phyloP scores from a whole-genome alignment of 208 protist genomes.

The Kentomonas sorsogonicus region DNA sequence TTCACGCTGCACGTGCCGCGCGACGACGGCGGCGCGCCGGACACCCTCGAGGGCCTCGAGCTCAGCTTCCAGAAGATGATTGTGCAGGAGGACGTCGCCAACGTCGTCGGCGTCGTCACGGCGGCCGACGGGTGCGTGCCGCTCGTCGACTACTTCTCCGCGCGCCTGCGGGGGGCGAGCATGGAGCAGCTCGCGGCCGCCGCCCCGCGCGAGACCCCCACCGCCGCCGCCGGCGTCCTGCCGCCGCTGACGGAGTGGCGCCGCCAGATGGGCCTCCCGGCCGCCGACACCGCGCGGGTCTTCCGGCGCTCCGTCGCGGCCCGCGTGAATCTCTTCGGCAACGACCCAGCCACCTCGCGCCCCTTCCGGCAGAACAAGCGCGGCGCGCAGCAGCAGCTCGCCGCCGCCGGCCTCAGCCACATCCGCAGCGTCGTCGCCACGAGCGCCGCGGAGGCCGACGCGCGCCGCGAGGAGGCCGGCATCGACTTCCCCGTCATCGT shows the following conservation, averaged over 20 bases:
- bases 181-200: slow-evolving; percentile 19
- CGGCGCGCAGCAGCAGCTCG: slow-evolving; percentile 44
- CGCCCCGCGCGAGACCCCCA: too few species aligned
- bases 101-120: slow-evolving; percentile 61
- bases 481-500: slow-evolving; percentile 74
- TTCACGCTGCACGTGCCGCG: too few species aligned
- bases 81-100: slow-evolving; percentile 33
- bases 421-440: slow-evolving; percentile 50
- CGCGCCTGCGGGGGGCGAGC: slow-evolving; percentile 23
- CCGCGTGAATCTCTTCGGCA: slow-evolving; percentile 57
- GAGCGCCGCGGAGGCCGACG: slow-evolving; percentile 21
- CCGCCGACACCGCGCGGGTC: too few species aligned
- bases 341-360: slow-evolving; percentile 48
- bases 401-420: slow-evolving; percentile 43
- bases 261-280: too few species aligned
- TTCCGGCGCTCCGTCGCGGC: too few species aligned
- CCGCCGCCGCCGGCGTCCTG: too few species aligned
- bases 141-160: slow-evolving; percentile 63
- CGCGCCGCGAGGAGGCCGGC: slow-evolving; percentile 12
- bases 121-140: slow-evolving; percentile 48
- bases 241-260: too few species aligned
- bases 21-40: too few species aligned
- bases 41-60: slow-evolving; percentile 27
- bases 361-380: slow-evolving; percentile 63
- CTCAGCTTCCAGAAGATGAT: slow-evolving; percentile 44